Evolutionary conservation across 2,329 filamentous ascomycete genomes (phyloP), one percentile per base, ranked within the genome.

Genomic region (Neopestalotiopsis sp.): DNA sequence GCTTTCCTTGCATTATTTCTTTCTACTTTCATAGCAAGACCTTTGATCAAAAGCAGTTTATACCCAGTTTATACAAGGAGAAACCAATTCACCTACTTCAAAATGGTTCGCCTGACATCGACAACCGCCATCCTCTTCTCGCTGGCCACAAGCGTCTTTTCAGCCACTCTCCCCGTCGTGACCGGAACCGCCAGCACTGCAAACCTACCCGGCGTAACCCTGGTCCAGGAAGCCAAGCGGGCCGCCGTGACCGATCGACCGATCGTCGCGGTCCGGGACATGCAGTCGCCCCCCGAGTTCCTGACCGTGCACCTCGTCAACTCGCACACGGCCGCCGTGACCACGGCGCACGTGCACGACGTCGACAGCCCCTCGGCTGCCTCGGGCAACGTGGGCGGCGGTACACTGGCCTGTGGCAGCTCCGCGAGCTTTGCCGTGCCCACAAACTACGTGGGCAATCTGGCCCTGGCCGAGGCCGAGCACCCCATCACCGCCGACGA

Each of bases 401-500:
- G 74, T 1, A 69, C 67, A 10, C 59, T 75, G 7, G 67, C 70
- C 28, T 49, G 65, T 1, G 68, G 70, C 13, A 61, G 57, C 0
- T 64, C 66, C 1, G 70, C 66, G 12, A 57, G 66, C 0, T 71
- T 73, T 30, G 72, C 69, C 7, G 72, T 72, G 1, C 73, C 73
- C 1, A 73, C 71, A n/a, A 70, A 69, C 40, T 75, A 71, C 68
- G 69, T 71, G 10, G 74, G 74, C 24, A 73, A 69, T 7, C 61
- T 75, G 3, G 73, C 72, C 66, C 40, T 75, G 53, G 69, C 66
- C 38, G 68, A 69, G 13, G 70, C 61, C 38, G 40, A 53, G 1
- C 28, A 62, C 24, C 24, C 53, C 4, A 58, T 72, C 63, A 59
- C 63, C 2, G 59, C 61, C 17, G 67, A 66, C 38, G 73, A 70